These are phyloP conservation scores for Cytidiella melzeri DNA, from an alignment of 768 basidiomycete genomes.

Conservation along the genomic window DNA sequence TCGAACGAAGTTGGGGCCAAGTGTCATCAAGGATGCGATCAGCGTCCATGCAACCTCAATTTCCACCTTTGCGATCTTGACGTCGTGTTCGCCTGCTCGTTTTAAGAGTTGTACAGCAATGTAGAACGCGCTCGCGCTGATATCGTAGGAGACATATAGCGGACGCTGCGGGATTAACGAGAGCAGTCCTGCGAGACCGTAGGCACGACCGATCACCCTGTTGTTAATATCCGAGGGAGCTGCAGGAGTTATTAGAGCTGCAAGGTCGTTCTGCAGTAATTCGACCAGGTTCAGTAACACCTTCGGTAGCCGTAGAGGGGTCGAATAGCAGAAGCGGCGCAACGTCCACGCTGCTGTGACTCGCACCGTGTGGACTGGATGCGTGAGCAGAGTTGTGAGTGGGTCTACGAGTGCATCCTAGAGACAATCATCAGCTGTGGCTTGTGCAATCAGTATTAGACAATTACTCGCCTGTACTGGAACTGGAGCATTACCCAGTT, in stretches of 20 bases:
- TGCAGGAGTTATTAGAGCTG: slow-evolving; percentile 62
- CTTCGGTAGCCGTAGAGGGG: slow-evolving; percentile 79
- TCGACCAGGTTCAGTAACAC: slow-evolving; percentile 73
- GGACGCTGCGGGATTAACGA: slow-evolving; percentile 83
- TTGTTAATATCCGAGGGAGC: slow-evolving; percentile 64
- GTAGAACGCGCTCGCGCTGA: slow-evolving; percentile 85
- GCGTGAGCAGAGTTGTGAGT: slow-evolving; percentile 75
- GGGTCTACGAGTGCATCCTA: slow-evolving; percentile 81
- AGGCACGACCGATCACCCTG: slow-evolving; percentile 81
- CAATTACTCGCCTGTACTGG: slow-evolving; percentile 62
- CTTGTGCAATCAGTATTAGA: neutral
- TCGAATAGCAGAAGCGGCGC: slow-evolving; percentile 85
- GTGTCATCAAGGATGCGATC: slow-evolving; percentile 84
- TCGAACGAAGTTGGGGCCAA: slow-evolving; percentile 91
- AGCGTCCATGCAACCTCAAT: slow-evolving; percentile 93
- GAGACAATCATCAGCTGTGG: neutral
- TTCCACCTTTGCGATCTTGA: slow-evolving; percentile 75
- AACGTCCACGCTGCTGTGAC: slow-evolving; percentile 84
- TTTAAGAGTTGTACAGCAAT: slow-evolving; percentile 88
- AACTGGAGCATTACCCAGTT: slow-evolving; percentile 88
- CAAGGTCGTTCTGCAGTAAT: slow-evolving; percentile 78
- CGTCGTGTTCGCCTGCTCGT: slow-evolving; percentile 84
- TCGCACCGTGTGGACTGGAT: slow-evolving; percentile 84
- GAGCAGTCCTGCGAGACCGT: slow-evolving; percentile 83
- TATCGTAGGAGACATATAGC: slow-evolving; percentile 91